phyloP scores from a whole-genome alignment of 2,329 filamentous ascomycete species.

The Xylariaceae sp. region DNA sequence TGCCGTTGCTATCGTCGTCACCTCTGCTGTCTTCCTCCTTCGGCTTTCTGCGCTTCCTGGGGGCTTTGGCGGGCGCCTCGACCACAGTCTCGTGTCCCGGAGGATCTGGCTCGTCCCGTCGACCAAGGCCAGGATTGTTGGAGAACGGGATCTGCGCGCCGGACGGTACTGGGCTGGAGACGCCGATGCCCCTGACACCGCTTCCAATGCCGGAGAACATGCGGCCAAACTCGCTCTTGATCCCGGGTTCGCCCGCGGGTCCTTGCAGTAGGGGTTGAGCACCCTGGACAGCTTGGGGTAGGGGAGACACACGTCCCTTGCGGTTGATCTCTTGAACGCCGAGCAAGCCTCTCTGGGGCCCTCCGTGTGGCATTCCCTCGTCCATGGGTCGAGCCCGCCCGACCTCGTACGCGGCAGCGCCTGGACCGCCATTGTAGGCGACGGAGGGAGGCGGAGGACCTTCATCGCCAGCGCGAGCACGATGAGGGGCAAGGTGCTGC shows the following conservation, averaged over 20 bases:
- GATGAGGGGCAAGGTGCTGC: slow-evolving; percentile 30
- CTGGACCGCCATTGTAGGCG: slow-evolving; percentile 42
- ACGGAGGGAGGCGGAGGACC: slow-evolving; percentile 45
- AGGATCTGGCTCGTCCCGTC: slow-evolving; percentile 50
- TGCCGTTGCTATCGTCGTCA: slow-evolving; percentile 63
- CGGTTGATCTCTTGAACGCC: slow-evolving; percentile 76
- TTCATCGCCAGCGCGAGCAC: slow-evolving; percentile 42
- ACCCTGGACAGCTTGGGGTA: slow-evolving; percentile 91
- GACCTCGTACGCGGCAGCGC: slow-evolving; percentile 38
- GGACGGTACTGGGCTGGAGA: slow-evolving; percentile 46
- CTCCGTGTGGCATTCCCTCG: slow-evolving; percentile 53
- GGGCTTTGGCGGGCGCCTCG: slow-evolving; percentile 39
- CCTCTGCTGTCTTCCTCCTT: slow-evolving; percentile 69
- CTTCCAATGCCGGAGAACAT: slow-evolving; percentile 90
- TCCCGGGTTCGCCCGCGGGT: slow-evolving; percentile 76
- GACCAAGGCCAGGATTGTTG: slow-evolving; percentile 36
- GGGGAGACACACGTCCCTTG: slow-evolving; percentile 77
- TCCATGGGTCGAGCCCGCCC: slow-evolving; percentile 40
- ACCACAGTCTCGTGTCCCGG: slow-evolving; percentile 39
- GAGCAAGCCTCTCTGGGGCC: slow-evolving; percentile 63
- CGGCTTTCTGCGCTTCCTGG: slow-evolving; percentile 62
- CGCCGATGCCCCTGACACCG: slow-evolving; percentile 46
- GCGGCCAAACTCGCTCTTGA: slow-evolving; percentile 90
- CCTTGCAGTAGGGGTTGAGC: slow-evolving; percentile 77
- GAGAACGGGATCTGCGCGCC: slow-evolving; percentile 43